Base-by-base conservation (phyloP, 2,329 filamentous ascomycete genomes). In the Hymenoscyphus fraxineus region DNA sequence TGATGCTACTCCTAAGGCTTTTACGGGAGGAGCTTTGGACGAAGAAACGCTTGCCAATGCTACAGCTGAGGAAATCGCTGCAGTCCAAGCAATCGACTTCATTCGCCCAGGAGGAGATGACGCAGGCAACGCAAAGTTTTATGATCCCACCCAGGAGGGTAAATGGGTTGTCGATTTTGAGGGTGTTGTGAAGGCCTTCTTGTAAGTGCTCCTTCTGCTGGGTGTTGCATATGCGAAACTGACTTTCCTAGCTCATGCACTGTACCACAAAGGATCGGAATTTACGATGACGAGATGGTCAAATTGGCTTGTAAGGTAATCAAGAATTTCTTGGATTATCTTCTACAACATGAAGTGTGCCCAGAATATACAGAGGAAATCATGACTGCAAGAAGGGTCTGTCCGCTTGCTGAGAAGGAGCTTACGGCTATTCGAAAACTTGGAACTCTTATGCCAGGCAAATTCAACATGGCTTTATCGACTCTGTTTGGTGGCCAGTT, bases 291-390 rank as follows among this genome's bases (percentile, higher is more conserved):
- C 16, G 74, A 78, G 0, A 77, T 82, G 13, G 82, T 93, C 66
- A 78, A 83, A n/a, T 76, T 82, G 6, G 87, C 86, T 2, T 85
- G 88, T 22, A 82, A 84, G 40, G 85, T 96, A 0, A 81, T 97
- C 51, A 85, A 86, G 65, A 96, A 95, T 73, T 98, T 98, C 74
- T 85, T 97, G 68, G 91, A 92, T 68, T 99, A 97, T 70, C 81
- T 98, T 0, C 81, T 93, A 10, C 85, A 90, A 66, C 93, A 98
- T 73, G 85, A 90, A 44, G 94, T 96, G 16, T 97, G 93, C 72
- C 89, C 90, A 0, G 95, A 98, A 75, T 90, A 93, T 73, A 80
- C 77, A 0, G 79, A 82, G 0, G 85, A 94, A 67, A 81, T 98
- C 64, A 77, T 84, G 16, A 79, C 82, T 0, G 92, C 93, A 0